Percentiles rank a stretch among this genome's conserved stretches.
Evolutionary conservation across 768 basidiomycete genomes (phyloP).

Genomic region (Lactarius akahatsu): DNA sequence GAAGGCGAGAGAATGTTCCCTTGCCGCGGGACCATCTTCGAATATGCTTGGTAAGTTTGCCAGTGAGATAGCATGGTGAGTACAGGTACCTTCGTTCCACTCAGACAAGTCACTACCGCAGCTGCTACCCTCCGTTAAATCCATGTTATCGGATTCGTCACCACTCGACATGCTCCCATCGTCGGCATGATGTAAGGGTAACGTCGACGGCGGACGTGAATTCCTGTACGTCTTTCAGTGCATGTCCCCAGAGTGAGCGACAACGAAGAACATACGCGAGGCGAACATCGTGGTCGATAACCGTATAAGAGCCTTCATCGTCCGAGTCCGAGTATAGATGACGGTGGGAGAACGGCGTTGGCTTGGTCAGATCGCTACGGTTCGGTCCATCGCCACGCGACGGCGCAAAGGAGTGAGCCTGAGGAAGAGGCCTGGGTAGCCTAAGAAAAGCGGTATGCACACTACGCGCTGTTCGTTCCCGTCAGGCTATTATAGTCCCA

Average conservation of each 20-base stretch:
- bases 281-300: slow-evolving; percentile 68
- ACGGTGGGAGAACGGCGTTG: slow-evolving; percentile 21
- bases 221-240: slow-evolving; percentile 38
- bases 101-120: slow-evolving; percentile 44
- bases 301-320: slow-evolving; percentile 58
- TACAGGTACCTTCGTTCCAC: slow-evolving; percentile 46
- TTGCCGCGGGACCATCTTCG: not conserved
- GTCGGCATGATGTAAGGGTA: slow-evolving; percentile 41
- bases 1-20: slow-evolving; percentile 4
- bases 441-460: slow-evolving; percentile 15
- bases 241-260: slow-evolving; percentile 9
- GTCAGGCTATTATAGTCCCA: not conserved
- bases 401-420: not conserved
- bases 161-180: slow-evolving; percentile 58
- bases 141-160: slow-evolving; percentile 79
- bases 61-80: not conserved
- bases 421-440: slow-evolving; percentile 20
- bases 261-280: slow-evolving; percentile 52
- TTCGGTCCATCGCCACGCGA: not conserved
- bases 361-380: slow-evolving; percentile 8
- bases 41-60: not conserved
- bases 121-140: slow-evolving; percentile 53
- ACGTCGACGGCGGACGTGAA: slow-evolving; percentile 49
- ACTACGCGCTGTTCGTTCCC: slow-evolving; percentile 6
- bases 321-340: slow-evolving; percentile 57